phyloP scores from a whole-genome alignment of 2,329 filamentous ascomycete genomes.

The Teratosphaeriaceae sp. region DNA sequence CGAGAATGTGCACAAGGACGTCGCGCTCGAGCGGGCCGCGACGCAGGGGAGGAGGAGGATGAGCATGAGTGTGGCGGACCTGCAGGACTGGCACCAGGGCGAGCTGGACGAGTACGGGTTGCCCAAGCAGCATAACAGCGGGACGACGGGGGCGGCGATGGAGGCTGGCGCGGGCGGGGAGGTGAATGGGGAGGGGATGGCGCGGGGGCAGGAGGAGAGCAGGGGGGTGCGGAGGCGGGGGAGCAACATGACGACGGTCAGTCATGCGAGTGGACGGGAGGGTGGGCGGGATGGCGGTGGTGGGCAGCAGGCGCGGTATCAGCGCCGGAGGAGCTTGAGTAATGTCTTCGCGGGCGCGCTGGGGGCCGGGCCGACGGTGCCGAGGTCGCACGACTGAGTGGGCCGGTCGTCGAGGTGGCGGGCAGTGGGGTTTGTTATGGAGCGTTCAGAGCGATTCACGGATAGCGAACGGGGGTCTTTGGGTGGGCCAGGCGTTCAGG shows the following conservation, averaged over 20 bases:
- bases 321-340: slow-evolving; percentile 18
- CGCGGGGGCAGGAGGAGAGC: slow-evolving; percentile 5
- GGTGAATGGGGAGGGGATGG: slow-evolving; percentile 9
- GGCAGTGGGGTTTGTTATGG: neutral
- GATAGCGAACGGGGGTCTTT: no score
- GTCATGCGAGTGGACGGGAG: slow-evolving; percentile 6
- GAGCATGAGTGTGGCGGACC: no score
- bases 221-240: slow-evolving; percentile 9
- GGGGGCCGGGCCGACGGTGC: slow-evolving; percentile 21
- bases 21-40: slow-evolving; percentile 39
- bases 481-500: neutral
- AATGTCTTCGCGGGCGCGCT: slow-evolving; percentile 21
- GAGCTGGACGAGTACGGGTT: slow-evolving; percentile 24
- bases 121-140: slow-evolving; percentile 16
- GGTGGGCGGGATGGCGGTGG: neutral
- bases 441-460: slow-evolving; percentile 3
- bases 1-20: slow-evolving; percentile 56
- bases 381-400: slow-evolving; percentile 16
- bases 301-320: slow-evolving; percentile 5
- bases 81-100: slow-evolving; percentile 16
- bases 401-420: neutral
- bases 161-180: slow-evolving; percentile 13
- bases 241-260: slow-evolving; percentile 1
- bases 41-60: slow-evolving; percentile 29
- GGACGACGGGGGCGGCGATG: slow-evolving; percentile 10